These are phyloP conservation scores for Barnettozyma vustinii DNA, from an alignment of 805 yeast genomes.

Conservation along the genomic window DNA sequence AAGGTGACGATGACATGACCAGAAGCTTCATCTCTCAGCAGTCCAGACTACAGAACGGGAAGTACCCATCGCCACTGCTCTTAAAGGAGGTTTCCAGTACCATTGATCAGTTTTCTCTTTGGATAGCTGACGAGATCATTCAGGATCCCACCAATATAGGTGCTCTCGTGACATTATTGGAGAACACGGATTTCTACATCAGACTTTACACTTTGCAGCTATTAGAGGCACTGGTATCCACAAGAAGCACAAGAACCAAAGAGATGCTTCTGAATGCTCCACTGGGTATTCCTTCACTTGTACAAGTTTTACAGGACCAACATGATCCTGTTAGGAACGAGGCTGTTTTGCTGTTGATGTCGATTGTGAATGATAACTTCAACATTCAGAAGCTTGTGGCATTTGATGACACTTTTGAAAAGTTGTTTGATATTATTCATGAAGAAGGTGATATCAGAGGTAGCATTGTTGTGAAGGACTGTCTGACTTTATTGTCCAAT, in stretches of 20 bases:
- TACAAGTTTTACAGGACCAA: slow-evolving; percentile 51
- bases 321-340: slow-evolving; percentile 89
- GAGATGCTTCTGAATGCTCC: slow-evolving; percentile 70
- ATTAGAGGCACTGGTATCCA: slow-evolving; percentile 73
- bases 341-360: slow-evolving; percentile 75
- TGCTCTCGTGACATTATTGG: slow-evolving; percentile 39
- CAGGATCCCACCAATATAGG: slow-evolving; percentile 39
- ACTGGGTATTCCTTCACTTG: slow-evolving; percentile 73
- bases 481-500: slow-evolving; percentile 68
- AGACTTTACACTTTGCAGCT: slow-evolving; percentile 79
- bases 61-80: slow-evolving; percentile 69
- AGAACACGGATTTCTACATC: slow-evolving; percentile 64
- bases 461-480: slow-evolving; percentile 86
- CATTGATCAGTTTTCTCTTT: slow-evolving; percentile 81
- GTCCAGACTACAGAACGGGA: slow-evolving; percentile 68
- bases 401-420: slow-evolving; percentile 88
- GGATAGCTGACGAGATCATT: slow-evolving; percentile 93
- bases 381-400: slow-evolving; percentile 92
- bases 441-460: slow-evolving; percentile 90
- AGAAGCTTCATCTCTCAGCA: slow-evolving; percentile 71
- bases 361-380: slow-evolving; percentile 72
- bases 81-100: slow-evolving; percentile 39
- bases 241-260: slow-evolving; percentile 69
- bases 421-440: slow-evolving; percentile 68
- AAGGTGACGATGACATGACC: slow-evolving; percentile 56